phyloP scores from a whole-genome alignment of 768 basidiomycete species.

The Candolleomyces eurysporus region DNA sequence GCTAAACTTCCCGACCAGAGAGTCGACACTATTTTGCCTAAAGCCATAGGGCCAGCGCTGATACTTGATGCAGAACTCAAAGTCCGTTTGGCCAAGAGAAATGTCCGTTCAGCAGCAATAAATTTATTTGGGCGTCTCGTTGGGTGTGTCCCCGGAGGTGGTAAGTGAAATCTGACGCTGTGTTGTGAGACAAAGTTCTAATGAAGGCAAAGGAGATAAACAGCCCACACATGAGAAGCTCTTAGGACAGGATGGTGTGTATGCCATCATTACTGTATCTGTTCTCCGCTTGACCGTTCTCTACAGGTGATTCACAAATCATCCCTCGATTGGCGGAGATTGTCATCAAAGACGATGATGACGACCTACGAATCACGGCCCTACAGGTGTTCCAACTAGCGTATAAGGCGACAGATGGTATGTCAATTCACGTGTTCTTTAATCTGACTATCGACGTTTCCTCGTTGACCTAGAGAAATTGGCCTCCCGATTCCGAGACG shows the following conservation, averaged over 20 bases:
- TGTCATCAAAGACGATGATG: background rate
- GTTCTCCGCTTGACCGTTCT: background rate
- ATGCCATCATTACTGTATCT: background rate
- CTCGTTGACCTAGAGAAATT: too few relatives aligned
- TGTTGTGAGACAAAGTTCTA: background rate
- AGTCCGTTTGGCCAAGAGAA: background rate
- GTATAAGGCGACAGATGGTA: background rate
- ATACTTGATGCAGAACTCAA: background rate
- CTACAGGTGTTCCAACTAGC: background rate
- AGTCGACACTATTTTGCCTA: background rate
- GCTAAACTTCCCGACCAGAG: background rate
- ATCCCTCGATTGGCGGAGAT: background rate
- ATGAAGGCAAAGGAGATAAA: background rate
- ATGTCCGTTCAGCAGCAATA: background rate
- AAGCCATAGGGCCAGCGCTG: background rate
- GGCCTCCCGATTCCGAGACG: background rate
- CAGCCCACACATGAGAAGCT: background rate
- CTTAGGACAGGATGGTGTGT: background rate
- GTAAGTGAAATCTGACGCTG: background rate
- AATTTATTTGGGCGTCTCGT: background rate
- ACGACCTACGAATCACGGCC: background rate
- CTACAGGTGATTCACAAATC: background rate
- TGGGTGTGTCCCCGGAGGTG: background rate
- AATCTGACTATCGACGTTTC: background rate
- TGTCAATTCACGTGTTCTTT: background rate